Base-by-base conservation (phyloP, 371 early-diverging fungal species). In the Sporodiniella umbellata region DNA sequence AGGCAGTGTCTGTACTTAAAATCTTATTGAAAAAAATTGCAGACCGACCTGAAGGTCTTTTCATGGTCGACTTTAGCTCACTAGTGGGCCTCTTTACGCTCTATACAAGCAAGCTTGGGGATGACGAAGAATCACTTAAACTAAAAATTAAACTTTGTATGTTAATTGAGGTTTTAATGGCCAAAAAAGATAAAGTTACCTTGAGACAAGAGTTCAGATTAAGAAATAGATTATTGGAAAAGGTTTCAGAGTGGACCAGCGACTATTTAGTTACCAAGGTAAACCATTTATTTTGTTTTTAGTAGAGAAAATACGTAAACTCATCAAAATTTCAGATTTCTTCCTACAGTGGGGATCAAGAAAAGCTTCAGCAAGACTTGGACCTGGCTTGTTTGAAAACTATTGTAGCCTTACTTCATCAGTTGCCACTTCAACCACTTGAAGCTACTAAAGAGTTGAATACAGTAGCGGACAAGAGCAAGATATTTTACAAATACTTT, bases 191-290 rank as follows among this genome's bases (percentile, higher is more conserved):
- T 42, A 70, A 84, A 21, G 76, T 91, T 48, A 83, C 81, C 10
- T 57, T 94, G 26, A 72, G 88, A 18, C 88, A 91, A 48, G 93
- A 93, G 42, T 88, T 94, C 56, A 79, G 76, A 24, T 64, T 94
- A 39, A 79, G 94, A 47, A 92, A 92, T 55, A 82, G 81, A 48
- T 52, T 94, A 48, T 72, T 93, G 18, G 87, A 86, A 54, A 83
- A 75, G 18, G 75, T 90, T 58, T 79, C 86, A 31, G 88, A 87
- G 54, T 94, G 93, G 95, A 89, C 88, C 15, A 85, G 86, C n/a
- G 91, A 89, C 59, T 84, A 81, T 50, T 56, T 68, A 3, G 42
- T 72, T 64, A 78, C 72, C 67, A 53, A 54, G 44, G 15, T 11
- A 19, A 18, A 15, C 35, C 12, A 10, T 31, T 1, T 12, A 31